Percentiles rank a stretch among this genome's conserved stretches.
These are phyloP conservation scores for Gnomoniopsis sp. DNA, from an alignment of 2,329 filamentous ascomycete species.

Conservation along the genomic window DNA sequence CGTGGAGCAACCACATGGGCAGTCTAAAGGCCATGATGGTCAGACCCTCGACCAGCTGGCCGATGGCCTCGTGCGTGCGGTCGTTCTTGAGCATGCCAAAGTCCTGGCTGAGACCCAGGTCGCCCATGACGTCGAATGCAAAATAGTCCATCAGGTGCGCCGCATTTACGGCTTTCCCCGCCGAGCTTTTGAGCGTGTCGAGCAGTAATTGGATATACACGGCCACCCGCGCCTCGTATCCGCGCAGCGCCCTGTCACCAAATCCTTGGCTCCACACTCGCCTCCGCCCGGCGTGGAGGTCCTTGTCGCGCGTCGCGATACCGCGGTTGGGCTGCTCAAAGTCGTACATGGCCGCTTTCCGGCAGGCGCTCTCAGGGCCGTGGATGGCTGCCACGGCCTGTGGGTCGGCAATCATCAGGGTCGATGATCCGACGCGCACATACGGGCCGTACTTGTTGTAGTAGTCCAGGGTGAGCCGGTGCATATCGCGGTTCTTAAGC, in stretches of 20 bases:
- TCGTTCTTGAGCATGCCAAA: constrained; percentile 26
- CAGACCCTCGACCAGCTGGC: constrained; percentile 4
- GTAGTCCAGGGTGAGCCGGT: constrained; percentile 2
- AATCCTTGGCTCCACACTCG: constrained; percentile 19
- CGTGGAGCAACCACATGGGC: constrained; percentile 18
- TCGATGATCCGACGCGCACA: constrained; percentile 16
- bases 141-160: constrained; percentile 22
- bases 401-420: constrained; percentile 17
- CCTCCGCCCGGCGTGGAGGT: constrained; percentile 12
- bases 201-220: constrained; percentile 11
- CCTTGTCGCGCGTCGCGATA: constrained; percentile 13
- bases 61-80: constrained; percentile 15
- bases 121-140: constrained; percentile 27
- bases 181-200: constrained; percentile 4
- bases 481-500: constrained; percentile 5
- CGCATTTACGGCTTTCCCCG: constrained; percentile 11
- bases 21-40: constrained; percentile 4
- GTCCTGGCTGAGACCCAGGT: constrained; percentile 27
- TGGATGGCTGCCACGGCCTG: constrained; percentile 16
- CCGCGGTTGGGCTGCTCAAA: constrained; percentile 10
- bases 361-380: constrained; percentile 11
- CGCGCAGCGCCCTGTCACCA: constrained; percentile 15
- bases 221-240: constrained; percentile 14
- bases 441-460: constrained; percentile 17
- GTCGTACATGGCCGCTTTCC: constrained; percentile 18